Percentiles rank a stretch among this genome's conserved stretches.
These are phyloP conservation scores for Lactifluus hygrophoroides DNA, from an alignment of 768 basidiomycete genomes.

Conservation along the genomic window DNA sequence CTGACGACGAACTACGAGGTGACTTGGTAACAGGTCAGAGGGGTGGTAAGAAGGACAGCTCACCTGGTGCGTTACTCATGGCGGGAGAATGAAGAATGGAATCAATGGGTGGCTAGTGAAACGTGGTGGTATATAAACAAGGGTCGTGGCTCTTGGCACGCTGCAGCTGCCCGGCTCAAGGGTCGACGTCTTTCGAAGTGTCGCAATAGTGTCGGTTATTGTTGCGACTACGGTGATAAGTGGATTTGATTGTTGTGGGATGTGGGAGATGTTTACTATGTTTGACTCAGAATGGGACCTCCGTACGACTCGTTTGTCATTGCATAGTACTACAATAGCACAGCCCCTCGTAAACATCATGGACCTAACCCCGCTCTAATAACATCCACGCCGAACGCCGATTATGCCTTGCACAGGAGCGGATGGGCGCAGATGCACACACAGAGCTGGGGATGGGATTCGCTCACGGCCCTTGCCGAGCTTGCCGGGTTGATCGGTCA, in stretches of 20 bases:
- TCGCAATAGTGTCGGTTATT: background rate
- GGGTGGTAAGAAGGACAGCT: background rate
- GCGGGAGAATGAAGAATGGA: background rate
- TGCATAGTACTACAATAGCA: too few species aligned
- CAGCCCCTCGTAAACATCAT: too few species aligned
- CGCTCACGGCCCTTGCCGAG: too few species aligned
- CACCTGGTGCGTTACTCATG: slow-evolving; percentile 6
- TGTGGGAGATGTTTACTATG: background rate
- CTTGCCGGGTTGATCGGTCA: too few species aligned
- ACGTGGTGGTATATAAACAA: background rate
- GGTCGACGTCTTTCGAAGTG: background rate
- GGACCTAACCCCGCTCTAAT: too few species aligned
- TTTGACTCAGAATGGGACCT: too few species aligned
- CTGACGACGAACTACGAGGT: slow-evolving; percentile 15
- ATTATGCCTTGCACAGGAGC: too few species aligned
- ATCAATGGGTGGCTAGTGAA: background rate
- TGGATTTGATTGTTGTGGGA: background rate
- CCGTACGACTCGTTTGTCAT: too few species aligned
- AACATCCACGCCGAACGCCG: too few species aligned
- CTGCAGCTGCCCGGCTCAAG: background rate
- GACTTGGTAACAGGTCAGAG: background rate
- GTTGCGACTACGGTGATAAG: background rate
- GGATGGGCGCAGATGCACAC: too few species aligned
- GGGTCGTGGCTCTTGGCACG: too few species aligned
- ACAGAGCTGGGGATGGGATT: too few species aligned